A percentile compares a stretch with the other conserved stretches of the same genome.
Conservation (phyloP, 257 asterid species). For the Fraxinus excelsior region DNA sequence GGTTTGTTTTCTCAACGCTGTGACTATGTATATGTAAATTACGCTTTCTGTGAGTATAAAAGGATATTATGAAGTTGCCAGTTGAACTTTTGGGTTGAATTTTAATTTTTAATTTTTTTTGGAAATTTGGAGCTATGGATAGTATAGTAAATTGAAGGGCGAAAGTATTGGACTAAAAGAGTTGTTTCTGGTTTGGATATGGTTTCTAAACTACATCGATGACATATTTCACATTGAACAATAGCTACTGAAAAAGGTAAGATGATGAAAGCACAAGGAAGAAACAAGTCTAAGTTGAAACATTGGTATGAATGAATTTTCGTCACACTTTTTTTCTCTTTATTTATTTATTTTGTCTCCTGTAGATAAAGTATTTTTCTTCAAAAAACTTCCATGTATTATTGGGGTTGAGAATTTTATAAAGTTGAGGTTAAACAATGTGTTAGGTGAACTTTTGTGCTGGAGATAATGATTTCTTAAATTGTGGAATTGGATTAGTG, state of each 20-base stretch:
- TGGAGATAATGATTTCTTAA: background rate
- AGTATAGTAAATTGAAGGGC: background rate
- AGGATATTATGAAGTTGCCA: background rate
- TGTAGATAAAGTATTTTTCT: background rate
- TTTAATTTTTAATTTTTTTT: background rate
- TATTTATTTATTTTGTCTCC: background rate
- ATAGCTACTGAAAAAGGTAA: background rate
- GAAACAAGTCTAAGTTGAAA: background rate
- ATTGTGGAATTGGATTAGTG: background rate
- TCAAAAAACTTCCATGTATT: background rate
- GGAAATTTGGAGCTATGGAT: background rate
- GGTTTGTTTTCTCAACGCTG: slow-evolving; percentile 45
- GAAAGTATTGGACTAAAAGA: background rate
- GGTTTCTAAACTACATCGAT: background rate
- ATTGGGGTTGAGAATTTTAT: background rate
- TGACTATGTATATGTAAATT: background rate
- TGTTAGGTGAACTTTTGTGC: background rate
- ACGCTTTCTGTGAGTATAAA: background rate
- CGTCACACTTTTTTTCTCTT: background rate
- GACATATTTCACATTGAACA: background rate
- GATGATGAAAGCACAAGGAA: background rate
- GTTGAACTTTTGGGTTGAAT: background rate
- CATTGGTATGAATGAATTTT: background rate
- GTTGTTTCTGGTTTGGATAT: background rate
- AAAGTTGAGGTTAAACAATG: background rate